Conservation (phyloP, 148 eudicot species). For the Selenicereus undatus region DNA sequence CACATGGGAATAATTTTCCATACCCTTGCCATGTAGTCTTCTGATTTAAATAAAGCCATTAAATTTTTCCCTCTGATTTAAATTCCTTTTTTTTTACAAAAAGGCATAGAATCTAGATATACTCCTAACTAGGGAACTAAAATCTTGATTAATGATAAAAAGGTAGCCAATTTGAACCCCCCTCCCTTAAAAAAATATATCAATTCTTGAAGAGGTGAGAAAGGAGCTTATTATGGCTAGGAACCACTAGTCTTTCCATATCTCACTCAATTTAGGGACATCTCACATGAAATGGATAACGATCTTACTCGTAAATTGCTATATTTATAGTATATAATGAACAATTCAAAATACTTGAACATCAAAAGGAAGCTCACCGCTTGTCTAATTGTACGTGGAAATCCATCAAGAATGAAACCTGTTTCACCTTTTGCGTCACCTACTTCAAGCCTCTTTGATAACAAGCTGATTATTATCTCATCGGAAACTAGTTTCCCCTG, state of each 20-base stretch:
- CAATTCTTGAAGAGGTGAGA: background rate
- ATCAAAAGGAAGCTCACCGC: conserved; percentile 54
- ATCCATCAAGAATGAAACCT: conserved; percentile 96
- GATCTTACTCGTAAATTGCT: background rate
- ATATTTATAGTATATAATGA: background rate
- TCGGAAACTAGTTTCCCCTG: conserved; percentile 94
- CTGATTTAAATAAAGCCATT: background rate
- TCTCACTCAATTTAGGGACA: background rate
- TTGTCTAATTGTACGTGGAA: conserved; percentile 96
- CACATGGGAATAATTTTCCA: background rate
- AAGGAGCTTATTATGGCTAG: background rate
- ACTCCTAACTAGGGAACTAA: background rate
- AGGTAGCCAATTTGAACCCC: background rate
- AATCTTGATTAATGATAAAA: background rate
- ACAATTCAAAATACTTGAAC: conserved; percentile 2
- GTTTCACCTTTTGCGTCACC: conserved; percentile 91
- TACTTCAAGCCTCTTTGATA: conserved; percentile 88
- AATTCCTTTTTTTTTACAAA: too few species aligned
- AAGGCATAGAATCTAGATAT: background rate
- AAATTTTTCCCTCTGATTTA: background rate
- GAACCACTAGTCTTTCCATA: background rate
- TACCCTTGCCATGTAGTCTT: background rate
- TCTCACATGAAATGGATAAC: background rate
- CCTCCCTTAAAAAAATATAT: background rate
- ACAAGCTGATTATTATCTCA: conserved; percentile 74